These are phyloP conservation scores for Penicillium silybi DNA, from an alignment of 495 filamentous ascomycete species.

Conservation along the genomic window DNA sequence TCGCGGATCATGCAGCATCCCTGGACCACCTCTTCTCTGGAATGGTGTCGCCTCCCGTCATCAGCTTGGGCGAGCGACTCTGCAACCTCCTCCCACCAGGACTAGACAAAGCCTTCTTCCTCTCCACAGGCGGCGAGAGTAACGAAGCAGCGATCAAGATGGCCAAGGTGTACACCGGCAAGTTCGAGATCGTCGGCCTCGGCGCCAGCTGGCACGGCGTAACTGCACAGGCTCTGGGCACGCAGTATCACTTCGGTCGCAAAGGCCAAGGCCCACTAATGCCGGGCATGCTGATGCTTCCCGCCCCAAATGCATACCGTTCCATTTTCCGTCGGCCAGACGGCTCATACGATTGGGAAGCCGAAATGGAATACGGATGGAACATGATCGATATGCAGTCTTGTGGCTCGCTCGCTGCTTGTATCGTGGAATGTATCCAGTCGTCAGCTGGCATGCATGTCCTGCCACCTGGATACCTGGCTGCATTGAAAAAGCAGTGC, in stretches of 20 bases:
- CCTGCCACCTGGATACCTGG: slow-evolving; percentile 40
- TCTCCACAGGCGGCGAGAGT: slow-evolving; percentile 52
- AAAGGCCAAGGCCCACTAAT: slow-evolving; percentile 34
- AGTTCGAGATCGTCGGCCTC: slow-evolving; percentile 54
- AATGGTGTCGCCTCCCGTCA: slow-evolving; percentile 52
- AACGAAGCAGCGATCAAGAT: slow-evolving; percentile 54
- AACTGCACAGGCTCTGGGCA: slow-evolving; percentile 38
- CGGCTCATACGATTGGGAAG: slow-evolving; percentile 54
- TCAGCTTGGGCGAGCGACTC: slow-evolving; percentile 43
- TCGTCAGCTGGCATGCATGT: slow-evolving; percentile 49
- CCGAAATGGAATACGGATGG: slow-evolving; percentile 53
- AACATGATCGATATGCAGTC: slow-evolving; percentile 47
- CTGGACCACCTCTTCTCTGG: slow-evolving; percentile 54
- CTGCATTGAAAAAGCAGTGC: slow-evolving; percentile 38
- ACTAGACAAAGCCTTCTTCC: slow-evolving; percentile 51
- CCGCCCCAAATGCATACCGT: slow-evolving; percentile 52
- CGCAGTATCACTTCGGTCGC: slow-evolving; percentile 46
- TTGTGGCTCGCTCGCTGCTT: slow-evolving; percentile 52
- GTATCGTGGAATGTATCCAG: slow-evolving; percentile 53
- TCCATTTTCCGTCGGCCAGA: slow-evolving; percentile 46
- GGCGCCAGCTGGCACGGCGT: slow-evolving; percentile 52
- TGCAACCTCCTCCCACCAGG: slow-evolving; percentile 39
- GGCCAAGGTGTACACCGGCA: slow-evolving; percentile 54
- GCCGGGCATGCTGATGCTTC: slow-evolving; percentile 43
- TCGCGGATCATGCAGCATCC: slow-evolving; percentile 34